These are phyloP conservation scores for Cupressus sempervirens DNA, from an alignment of 75 land plant species.

Conservation along the genomic window DNA sequence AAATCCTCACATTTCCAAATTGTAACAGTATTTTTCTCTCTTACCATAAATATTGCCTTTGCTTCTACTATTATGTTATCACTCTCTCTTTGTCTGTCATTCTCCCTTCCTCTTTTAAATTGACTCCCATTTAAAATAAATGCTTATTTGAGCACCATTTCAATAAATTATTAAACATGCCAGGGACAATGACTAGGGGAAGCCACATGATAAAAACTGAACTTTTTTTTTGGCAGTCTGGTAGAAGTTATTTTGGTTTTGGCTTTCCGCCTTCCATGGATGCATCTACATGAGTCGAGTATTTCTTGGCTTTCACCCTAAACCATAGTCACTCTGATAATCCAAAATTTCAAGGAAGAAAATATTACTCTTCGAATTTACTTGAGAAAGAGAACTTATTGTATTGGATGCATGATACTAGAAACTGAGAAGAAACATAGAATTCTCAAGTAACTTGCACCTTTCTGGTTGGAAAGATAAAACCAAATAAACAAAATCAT, in stretches of 20 bases:
- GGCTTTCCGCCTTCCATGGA: neutral
- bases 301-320: neutral
- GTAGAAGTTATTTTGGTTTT: neutral
- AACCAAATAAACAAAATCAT: neutral
- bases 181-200: neutral
- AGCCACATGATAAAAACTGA: neutral
- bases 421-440: neutral
- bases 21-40: neutral
- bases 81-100: neutral
- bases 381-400: neutral
- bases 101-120: neutral
- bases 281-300: neutral
- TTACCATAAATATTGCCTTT: neutral
- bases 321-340: neutral
- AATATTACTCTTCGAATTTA: neutral
- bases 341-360: neutral
- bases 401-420: neutral
- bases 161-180: neutral
- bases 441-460: neutral
- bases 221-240: neutral
- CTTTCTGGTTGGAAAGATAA: neutral
- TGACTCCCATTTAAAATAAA: neutral
- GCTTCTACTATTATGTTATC: neutral
- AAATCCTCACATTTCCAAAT: neutral
- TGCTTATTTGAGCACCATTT: neutral